A percentile compares a stretch with the other conserved stretches of the same genome.
Evolutionary conservation across 257 asterid species (phyloP).

Genomic region (Lycium ferocissimum): DNA sequence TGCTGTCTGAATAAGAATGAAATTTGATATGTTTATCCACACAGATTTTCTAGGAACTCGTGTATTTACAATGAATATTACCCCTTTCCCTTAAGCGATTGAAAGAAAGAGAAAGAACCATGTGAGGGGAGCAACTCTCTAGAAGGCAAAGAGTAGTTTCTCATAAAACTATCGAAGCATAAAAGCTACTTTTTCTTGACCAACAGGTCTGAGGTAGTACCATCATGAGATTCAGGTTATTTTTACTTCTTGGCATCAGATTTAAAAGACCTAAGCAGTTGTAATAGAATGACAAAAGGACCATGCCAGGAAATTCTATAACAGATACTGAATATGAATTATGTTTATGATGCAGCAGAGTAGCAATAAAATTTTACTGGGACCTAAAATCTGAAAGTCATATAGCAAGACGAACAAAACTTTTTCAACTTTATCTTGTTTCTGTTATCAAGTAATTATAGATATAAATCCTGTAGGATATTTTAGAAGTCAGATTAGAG

Average conservation of each 20-base stretch:
- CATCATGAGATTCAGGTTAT: not conserved
- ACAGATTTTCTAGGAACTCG: not conserved
- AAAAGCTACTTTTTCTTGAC: not conserved
- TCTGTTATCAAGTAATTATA: too few relatives aligned
- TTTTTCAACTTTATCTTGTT: not conserved
- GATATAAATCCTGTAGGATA: too few relatives aligned
- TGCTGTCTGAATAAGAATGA: not conserved
- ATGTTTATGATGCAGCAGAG: not conserved
- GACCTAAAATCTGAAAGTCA: constrained; percentile 3
- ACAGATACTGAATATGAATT: not conserved
- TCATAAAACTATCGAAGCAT: not conserved
- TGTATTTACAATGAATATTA: not conserved
- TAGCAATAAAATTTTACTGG: not conserved
- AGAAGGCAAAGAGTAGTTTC: not conserved
- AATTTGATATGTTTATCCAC: not conserved
- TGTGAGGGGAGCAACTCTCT: not conserved
- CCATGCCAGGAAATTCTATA: not conserved
- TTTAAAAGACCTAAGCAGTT: not conserved
- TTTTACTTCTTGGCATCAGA: constrained; percentile 1
- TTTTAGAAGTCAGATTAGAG: not conserved
- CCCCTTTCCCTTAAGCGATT: not conserved
- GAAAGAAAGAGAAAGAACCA: not conserved
- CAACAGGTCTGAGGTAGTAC: not conserved
- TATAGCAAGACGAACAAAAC: not conserved
- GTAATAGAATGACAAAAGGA: not conserved